Base-by-base conservation (phyloP, 2,329 filamentous ascomycete species). In the Davidsoniella neocaledoniae region DNA sequence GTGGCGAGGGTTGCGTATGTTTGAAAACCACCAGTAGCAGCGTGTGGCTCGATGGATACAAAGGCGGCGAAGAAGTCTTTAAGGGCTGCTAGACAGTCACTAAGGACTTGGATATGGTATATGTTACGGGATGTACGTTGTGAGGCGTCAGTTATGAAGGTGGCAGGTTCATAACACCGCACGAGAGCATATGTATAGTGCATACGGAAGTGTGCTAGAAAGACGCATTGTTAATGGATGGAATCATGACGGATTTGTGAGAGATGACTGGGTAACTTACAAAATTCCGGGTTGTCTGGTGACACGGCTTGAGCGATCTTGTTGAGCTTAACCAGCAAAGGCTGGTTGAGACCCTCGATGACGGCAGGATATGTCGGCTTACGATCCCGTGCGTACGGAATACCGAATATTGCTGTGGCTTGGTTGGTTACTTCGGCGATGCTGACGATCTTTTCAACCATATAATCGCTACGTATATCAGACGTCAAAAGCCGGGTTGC, bases 141-240 rank as follows among this genome's bases (percentile, higher is more conserved):
- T 16, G 56, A 55, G 9, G 58, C 55, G 16, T 57, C 54, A 45
- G 54, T 57, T n/a, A 60, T 54, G 16, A 61, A 55, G 4, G 64
- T 64, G 6, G 64, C 65, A 1, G 66, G 65, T 29, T 68, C 59
- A 54, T 68, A 66, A 12, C 66, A 54, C 6, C 63, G 60, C 23
- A 64, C 62, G 2, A 66, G 55, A 10, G 65, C 57, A 38, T 64
- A 64, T n/a, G 62, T 58, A 47, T 64, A 59, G 40, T 62, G 59
- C 14, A 63, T 55, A 41, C 57, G 58, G 49, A 65, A 62, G 26
- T 52, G 50, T 33, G 46, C 46, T 48, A 23, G 14, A 36, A 9
- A 2, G 12, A 29, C 7, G 16, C 37, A 12, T n/a, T 40, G 21
- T 26, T 26, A n/a, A 44, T 2, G 8, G 2, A 26, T 12, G 8